Evolutionary conservation across 2,329 filamentous ascomycete genomes (phyloP).

Genomic region (Achaetomium macrosporum): DNA sequence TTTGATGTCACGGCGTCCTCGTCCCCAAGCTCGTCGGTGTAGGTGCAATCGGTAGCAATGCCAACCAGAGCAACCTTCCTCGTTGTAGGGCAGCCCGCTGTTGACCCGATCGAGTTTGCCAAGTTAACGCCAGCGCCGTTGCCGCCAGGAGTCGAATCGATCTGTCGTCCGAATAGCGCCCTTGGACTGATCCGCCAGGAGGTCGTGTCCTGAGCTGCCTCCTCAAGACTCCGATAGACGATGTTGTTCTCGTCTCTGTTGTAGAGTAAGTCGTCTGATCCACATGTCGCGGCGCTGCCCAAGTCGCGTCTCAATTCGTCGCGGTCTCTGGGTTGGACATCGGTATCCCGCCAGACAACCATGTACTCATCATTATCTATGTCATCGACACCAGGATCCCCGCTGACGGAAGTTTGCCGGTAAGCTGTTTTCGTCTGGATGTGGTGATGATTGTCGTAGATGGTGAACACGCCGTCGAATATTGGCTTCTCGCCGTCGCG

Average conservation of each 20-base stretch:
- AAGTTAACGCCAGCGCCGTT: conserved; percentile 79
- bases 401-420: conserved; percentile 59
- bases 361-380: conserved; percentile 62
- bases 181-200: conserved; percentile 56
- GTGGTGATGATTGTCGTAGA: conserved; percentile 80
- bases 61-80: conserved; percentile 88
- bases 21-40: conserved; percentile 65
- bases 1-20: conserved; percentile 62
- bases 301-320: conserved; percentile 59
- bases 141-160: conserved; percentile 61
- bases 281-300: conserved; percentile 42
- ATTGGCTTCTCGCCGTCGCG: conserved; percentile 71
- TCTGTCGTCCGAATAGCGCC: conserved; percentile 68
- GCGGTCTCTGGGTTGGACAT: conserved; percentile 52
- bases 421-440: conserved; percentile 73
- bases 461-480: conserved; percentile 84
- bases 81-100: conserved; percentile 79
- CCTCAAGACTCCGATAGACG: conserved; percentile 49
- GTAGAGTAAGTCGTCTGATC: conserved; percentile 70
- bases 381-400: conserved; percentile 62
- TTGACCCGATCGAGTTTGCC: conserved; percentile 69
- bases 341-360: conserved; percentile 88
- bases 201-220: conserved; percentile 33
- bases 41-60: conserved; percentile 88
- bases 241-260: conserved; percentile 70